A percentile compares a stretch with the other conserved stretches of the same genome.
These are phyloP conservation scores for Penicillium sp. DNA, from an alignment of 2,329 filamentous ascomycete species.

Conservation along the genomic window DNA sequence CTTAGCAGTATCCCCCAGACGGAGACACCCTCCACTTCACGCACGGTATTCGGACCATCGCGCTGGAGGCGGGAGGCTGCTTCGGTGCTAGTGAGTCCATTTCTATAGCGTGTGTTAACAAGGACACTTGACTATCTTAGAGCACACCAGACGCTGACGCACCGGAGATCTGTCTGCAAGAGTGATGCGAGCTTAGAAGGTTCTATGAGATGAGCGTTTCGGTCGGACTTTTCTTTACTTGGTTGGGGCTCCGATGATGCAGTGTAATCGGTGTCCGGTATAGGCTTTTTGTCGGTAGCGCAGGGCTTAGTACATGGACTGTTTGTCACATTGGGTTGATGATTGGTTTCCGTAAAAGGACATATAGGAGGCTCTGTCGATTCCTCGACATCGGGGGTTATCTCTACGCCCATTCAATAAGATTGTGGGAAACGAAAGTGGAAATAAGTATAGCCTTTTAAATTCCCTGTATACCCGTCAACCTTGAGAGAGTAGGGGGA, in stretches of 20 bases:
- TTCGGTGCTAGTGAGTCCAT: conserved; percentile 64
- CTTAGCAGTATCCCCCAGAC: conserved; percentile 73
- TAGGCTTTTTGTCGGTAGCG: conserved; percentile 18
- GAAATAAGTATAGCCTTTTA: not conserved
- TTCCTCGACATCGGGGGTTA: conserved; percentile 41
- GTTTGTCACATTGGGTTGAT: conserved; percentile 18
- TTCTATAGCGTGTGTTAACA: conserved; percentile 19
- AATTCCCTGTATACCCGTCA: not conserved
- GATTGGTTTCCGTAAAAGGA: conserved; percentile 29
- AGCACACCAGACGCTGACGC: not conserved
- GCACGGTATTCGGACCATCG: conserved; percentile 69
- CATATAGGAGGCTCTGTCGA: conserved; percentile 42
- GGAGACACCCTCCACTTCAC: conserved; percentile 68
- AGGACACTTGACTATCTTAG: not conserved
- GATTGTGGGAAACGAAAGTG: not conserved
- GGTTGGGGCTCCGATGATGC: conserved; percentile 1
- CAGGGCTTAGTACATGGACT: conserved; percentile 16
- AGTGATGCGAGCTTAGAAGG: conserved; percentile 11
- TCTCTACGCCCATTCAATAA: conserved; percentile 44
- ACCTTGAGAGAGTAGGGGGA: not conserved
- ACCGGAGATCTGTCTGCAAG: conserved; percentile 20
- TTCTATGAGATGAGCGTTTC: conserved; percentile 17
- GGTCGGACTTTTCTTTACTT: not conserved
- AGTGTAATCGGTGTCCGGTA: conserved; percentile 2
- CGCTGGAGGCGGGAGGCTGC: conserved; percentile 63